Evolutionary conservation across 2,329 filamentous ascomycete genomes (phyloP), one percentile per base, ranked within the genome.

Genomic region (Shiraia bambusicola): DNA sequence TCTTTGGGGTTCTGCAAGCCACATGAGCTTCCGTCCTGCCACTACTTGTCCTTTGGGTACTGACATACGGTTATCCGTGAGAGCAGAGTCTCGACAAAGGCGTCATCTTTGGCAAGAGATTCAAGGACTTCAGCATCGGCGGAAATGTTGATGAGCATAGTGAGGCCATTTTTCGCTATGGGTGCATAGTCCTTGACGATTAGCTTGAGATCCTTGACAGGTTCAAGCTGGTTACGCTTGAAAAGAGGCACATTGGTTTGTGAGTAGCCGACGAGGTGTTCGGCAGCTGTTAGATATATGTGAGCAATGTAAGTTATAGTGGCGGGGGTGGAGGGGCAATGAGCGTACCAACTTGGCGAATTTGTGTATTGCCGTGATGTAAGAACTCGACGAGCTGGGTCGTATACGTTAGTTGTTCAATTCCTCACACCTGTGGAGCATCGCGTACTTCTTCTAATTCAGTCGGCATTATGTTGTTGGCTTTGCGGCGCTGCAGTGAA

Each of bases 331-430:
- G 52, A 50, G 52, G 52, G 54, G 58, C 14, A 22, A 22, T 40
- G 39, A 40, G 37, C 70, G 58, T 73, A 87, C 84, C 84, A 54
- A 92, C 79, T 66, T 88, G 83, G 57, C 93, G 83, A 52, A 97
- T 89, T 66, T 95, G 87, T 29, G 89, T 88, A 66, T 94, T 95
- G 46, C 88, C 88, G 72, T 95, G 86, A 69, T 88, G 86, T 45
- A 97, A 87, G 71, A 97, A 96, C 67, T 90, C 89, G 48, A 96
- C 89, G 39, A 95, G 82, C 88, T 95, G 34, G n/a, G 36, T n/a
- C 82, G 88, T 95, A 32, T 12, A 32, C 9, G 34, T 33, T 17
- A 38, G 40, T 16, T 26, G 30, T 37, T 25, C 9, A 16, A 16
- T 22, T 16, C 6, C 12, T 12, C n/a, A 8, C n/a, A 10, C 12